Base-by-base conservation (phyloP, 176 grass and related monocot species). In the Canna indica region DNA sequence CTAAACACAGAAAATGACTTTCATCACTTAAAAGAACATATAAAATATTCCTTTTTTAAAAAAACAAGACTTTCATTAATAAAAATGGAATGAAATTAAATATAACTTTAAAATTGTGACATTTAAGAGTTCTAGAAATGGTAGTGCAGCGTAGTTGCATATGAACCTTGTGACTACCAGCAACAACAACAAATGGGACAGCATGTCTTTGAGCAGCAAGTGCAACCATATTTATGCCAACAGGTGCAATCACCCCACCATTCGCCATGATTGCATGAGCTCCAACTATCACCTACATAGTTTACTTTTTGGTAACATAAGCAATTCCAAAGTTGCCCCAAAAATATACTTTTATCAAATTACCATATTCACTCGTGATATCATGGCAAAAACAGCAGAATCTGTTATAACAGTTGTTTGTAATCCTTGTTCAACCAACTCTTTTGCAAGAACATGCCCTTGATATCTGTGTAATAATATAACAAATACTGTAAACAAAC, bases 341-440 rank as follows among this genome's bases (percentile, higher is more conserved):
- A 47, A 47, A 13, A 70, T 13, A 18, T 17, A 22, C 1, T 32
- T 45, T 60, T 6, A 5, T 41, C 35, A 44, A 59, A 41, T 59
- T 97, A 99, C 94, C 94, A 99, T 99, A 77, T 99, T 99, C 79
- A 99, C 94, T 80, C 89, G 79, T 29, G 94, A 99, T 58, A 99
- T 99, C 89, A 93, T 99, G 25, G 94, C 94, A 90, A 93, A 99
- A 85, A 99, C 81, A 36, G 94, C 89, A 22, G 94, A 97, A 79
- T 99, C 94, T 20, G 94, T 93, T 68, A 88, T 93, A 59, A 99
- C 80, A 70, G 94, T 90, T 80, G 84, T 90, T 71, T 99, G 88
- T 71, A 99, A 24, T 52, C 86, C 94, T 74, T 99, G 90, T 69
- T 81, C 82, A 44, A 88, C 88, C 64, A 99, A 52, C 64, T 99